Conservation (phyloP, 1,284 basidiomycete species). For the Ustilago esculenta region DNA sequence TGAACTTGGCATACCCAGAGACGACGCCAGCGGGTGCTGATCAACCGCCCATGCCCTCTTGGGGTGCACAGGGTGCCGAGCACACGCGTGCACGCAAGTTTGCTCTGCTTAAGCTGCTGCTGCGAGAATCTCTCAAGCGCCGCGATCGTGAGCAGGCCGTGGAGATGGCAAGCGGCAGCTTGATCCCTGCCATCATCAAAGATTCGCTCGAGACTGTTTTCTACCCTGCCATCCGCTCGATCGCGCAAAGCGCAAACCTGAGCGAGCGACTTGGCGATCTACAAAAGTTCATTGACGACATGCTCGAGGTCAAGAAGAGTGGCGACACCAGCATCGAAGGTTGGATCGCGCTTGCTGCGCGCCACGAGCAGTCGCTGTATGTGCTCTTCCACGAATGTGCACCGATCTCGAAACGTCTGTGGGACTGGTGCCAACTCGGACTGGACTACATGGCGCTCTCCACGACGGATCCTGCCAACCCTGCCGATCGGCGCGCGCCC, state of each 20-base stretch:
- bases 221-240: slow-evolving; percentile 54
- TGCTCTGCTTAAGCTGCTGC: slow-evolving; percentile 60
- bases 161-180: slow-evolving; percentile 55
- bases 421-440: slow-evolving; percentile 59
- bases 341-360: slow-evolving; percentile 62
- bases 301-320: slow-evolving; percentile 55
- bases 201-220: slow-evolving; percentile 61
- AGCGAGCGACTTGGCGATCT: slow-evolving; percentile 60
- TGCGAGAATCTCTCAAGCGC: slow-evolving; percentile 59
- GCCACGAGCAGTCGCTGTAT: slow-evolving; percentile 64
- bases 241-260: slow-evolving; percentile 53
- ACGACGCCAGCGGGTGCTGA: slow-evolving; percentile 49
- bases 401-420: slow-evolving; percentile 55
- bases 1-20: slow-evolving; percentile 58
- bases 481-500: slow-evolving; percentile 56
- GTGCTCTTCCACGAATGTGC: slow-evolving; percentile 62
- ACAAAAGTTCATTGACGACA: slow-evolving; percentile 62
- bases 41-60: slow-evolving; percentile 37
- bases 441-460: slow-evolving; percentile 63
- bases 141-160: slow-evolving; percentile 62
- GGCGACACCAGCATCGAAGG: slow-evolving; percentile 49
- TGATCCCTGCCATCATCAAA: slow-evolving; percentile 61
- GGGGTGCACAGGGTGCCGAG: slow-evolving; percentile 49
- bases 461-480: slow-evolving; percentile 62
- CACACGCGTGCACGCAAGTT: slow-evolving; percentile 59